Evolutionary conservation across 495 filamentous ascomycete species (phyloP).

Genomic region (Penicillium flavigenum): DNA sequence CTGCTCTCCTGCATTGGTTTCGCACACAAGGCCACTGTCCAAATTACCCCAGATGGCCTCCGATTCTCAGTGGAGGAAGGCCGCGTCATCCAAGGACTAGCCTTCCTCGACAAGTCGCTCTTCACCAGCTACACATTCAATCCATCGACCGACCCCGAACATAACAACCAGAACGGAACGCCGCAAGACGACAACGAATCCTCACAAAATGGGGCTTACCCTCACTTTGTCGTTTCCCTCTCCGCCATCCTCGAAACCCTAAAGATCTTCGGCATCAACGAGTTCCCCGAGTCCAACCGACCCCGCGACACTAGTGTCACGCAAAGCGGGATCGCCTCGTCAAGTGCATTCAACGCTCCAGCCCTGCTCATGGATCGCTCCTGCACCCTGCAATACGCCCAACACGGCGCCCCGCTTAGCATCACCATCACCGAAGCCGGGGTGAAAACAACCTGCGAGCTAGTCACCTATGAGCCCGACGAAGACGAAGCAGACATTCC

Average conservation of each 20-base stretch:
- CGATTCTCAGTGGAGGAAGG: conserved; percentile 84
- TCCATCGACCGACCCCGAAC: conserved; percentile 31
- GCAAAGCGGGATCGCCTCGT: conserved; percentile 41
- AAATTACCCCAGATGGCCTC: conserved; percentile 77
- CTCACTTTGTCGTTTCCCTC: conserved; percentile 78
- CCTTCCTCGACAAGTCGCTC: conserved; percentile 78
- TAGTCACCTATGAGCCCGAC: conserved; percentile 82
- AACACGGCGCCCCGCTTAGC: conserved; percentile 70
- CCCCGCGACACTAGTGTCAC: conserved; percentile 43
- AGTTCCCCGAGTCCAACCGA: conserved; percentile 58
- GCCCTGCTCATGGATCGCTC: conserved; percentile 74
- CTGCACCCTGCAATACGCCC: conserved; percentile 75
- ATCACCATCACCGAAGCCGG: conserved; percentile 78
- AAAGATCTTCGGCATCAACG: conserved; percentile 85
- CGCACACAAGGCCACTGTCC: conserved; percentile 74
- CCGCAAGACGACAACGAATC: conserved; percentile 37
- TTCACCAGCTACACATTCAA: conserved; percentile 80
- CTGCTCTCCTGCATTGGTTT: conserved; percentile 87
- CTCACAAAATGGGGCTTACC: conserved; percentile 34
- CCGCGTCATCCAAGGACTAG: conserved; percentile 82
- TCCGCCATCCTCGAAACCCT: conserved; percentile 87
- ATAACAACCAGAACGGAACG: conserved; percentile 32
- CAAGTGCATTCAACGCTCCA: conserved; percentile 72
- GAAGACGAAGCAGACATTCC: conserved; percentile 71
- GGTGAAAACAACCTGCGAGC: conserved; percentile 87